A percentile compares a stretch with the other conserved stretches of the same genome.
Evolutionary conservation across 129 eudicot genomes (phyloP).

Genomic region (Arctium minus): DNA sequence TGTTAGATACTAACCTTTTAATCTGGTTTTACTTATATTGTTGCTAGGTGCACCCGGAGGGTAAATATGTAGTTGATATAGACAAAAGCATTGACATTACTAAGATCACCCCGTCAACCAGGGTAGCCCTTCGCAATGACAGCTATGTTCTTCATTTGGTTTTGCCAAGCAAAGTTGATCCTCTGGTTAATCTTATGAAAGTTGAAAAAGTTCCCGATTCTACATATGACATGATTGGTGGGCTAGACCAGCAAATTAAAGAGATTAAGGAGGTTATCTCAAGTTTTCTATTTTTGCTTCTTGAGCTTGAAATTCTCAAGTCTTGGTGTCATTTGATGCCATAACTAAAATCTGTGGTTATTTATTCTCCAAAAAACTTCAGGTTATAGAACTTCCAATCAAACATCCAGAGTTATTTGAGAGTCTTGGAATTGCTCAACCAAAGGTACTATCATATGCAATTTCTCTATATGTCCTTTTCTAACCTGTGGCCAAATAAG

Average conservation of each 20-base stretch:
- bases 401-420: slow-evolving; percentile 58
- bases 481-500: background rate
- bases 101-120: slow-evolving; percentile 40
- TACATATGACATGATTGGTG: slow-evolving; percentile 49
- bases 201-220: slow-evolving; percentile 51
- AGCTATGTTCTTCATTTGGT: slow-evolving; percentile 37
- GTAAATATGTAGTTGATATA: slow-evolving; percentile 39
- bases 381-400: slow-evolving; percentile 61
- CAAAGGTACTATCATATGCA: slow-evolving; percentile 33
- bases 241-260: slow-evolving; percentile 43
- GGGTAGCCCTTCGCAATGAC: slow-evolving; percentile 44
- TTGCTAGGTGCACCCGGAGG: slow-evolving; percentile 38
- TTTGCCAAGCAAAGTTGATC: slow-evolving; percentile 45
- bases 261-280: slow-evolving; percentile 41
- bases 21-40: background rate
- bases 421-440: slow-evolving; percentile 57
- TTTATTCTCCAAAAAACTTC: background rate
- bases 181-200: slow-evolving; percentile 45
- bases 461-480: background rate
- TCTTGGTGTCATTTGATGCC: slow-evolving; percentile 8
- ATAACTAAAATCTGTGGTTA: background rate
- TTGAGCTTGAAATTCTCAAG: background rate
- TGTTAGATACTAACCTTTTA: background rate
- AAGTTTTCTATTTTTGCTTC: background rate
- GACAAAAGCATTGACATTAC: slow-evolving; percentile 44